Base-by-base conservation (phyloP, 352 stramenopile genomes). In the Globisporangium rhizosaccharum region DNA sequence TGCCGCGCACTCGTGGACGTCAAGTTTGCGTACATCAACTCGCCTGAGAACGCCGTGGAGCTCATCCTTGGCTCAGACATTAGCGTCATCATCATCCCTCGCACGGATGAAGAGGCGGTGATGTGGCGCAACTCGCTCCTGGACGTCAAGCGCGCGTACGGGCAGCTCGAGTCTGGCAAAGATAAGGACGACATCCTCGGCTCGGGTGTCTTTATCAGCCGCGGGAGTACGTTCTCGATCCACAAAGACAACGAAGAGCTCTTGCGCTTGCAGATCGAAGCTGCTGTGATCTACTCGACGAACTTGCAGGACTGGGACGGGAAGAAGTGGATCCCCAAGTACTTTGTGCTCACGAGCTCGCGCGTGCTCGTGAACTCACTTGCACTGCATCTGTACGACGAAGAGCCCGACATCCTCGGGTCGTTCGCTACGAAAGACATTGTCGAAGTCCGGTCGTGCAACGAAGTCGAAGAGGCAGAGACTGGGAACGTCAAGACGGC, bases 311-410 rank as follows among this genome's bases (percentile, higher is more conserved):
- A 92, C 26, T 95, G 83, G 83, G 85, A 95, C 44, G 83, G 79
- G 8, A 79, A 75, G 37, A 93, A 92, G 58, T 95, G 85, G 85
- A 92, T 95, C 44, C 79, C 85, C 0, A 95, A 95, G 65, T 95
- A 95, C 57, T 93, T 92, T 60, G 85, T 95, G 37, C 61, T 95
- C 30, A 95, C 85, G 28, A 88, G 63, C 47, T 90, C 83, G 11
- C 85, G 85, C 11, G 72, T 95, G 44, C 68, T 95, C 20, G 70
- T 93, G 12, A 70, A 92, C 53, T 92, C 85, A 15, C 77, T 95
- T 1, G 85, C 85, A 20, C 53, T 95, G 45, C 85, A 95, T 47
- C 51, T 95, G 56, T 95, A 93, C 66, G 85, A 95, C 53, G 85
- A 95, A 62, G 85, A 95, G 59, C 85, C 85, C 18, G 85, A 95